Base-by-base conservation (phyloP, 2,329 filamentous ascomycete genomes). In the Fonsecaea monophora region DNA sequence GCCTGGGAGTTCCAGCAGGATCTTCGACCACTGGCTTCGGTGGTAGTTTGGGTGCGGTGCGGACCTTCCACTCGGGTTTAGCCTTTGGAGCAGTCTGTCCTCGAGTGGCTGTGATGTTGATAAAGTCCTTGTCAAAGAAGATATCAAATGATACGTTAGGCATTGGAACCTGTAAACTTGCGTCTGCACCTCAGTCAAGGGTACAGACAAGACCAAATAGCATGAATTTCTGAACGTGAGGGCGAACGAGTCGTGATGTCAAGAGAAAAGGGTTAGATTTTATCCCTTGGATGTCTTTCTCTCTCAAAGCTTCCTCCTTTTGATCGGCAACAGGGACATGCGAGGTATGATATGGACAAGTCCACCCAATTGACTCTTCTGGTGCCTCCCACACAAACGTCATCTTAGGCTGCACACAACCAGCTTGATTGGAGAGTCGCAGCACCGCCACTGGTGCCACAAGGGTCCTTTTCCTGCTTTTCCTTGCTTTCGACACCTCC, bases 61-160 rank as follows among this genome's bases (percentile, higher is more conserved):
- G 69, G 60, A 72, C 71, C 68, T 74, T 73, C 73, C 73, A 74
- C 58, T 70, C 73, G 32, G 73, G 73, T 64, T 73, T 74, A 25
- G 70, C 73, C 66, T 73, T 73, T 48, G 73, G 73, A 42, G 71
- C 72, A 48, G 64, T 69, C 30, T 71, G 65, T 53, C 72, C 68
- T 69, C 73, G 68, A 57, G 73, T 70, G 60, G 71, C 71, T 60
- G 73, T 73, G 67, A 74, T 62, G 64, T 74, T 74, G 68, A 74
- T 71, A 67, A 74, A 71, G 70, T 74, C 73, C 64, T 72, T 70
- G 62, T 74, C 71, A 37, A 72, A 74, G 61, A 73, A 73, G 60
- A 74, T 70, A 65, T 74, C 73, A 68, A 74, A 73, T 9, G 72
- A 73, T 70, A 74, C 67, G 71, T 74, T 74, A 71, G 73, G 73